These are phyloP conservation scores for Lipomyces oligophaga DNA, from an alignment of 805 yeast species.

Conservation along the genomic window DNA sequence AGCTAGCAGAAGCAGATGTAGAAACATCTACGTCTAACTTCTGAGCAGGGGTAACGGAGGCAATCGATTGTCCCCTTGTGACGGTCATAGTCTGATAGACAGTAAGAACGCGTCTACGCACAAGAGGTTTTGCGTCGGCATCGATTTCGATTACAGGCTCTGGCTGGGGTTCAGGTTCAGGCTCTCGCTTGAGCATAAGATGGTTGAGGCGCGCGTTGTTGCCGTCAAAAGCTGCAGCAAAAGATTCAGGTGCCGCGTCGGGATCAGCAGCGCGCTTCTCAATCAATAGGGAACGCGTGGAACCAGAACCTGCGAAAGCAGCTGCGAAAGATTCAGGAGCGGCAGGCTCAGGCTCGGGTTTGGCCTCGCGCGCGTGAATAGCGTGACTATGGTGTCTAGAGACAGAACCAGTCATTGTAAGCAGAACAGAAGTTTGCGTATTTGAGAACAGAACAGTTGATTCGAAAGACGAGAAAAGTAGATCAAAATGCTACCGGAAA, in stretches of 20 bases:
- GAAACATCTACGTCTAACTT: slow-evolving; percentile 1
- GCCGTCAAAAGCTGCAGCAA: slow-evolving; percentile 3
- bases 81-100: slow-evolving; percentile 21
- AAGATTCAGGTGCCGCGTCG: neutral
- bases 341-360: neutral
- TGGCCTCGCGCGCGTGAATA: slow-evolving; percentile 2
- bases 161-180: neutral
- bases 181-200: slow-evolving; percentile 3
- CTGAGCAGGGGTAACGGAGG: neutral
- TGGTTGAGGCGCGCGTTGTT: slow-evolving; percentile 2
- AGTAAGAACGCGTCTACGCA: slow-evolving; percentile 23
- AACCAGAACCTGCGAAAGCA: slow-evolving; percentile 4
- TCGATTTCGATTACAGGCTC: too few relatives aligned
- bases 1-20: slow-evolving; percentile 11
- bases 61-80: slow-evolving; percentile 4
- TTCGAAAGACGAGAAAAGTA: too few relatives aligned
- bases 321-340: too few relatives aligned
- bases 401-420: too few relatives aligned
- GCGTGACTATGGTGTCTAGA: slow-evolving; percentile 9
- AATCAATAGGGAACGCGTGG: too few relatives aligned
- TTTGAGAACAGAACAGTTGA: too few relatives aligned
- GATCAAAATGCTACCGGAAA: too few relatives aligned
- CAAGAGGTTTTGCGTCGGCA: slow-evolving; percentile 9
- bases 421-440: too few relatives aligned
- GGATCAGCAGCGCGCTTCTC: too few relatives aligned